Conservation (phyloP, 1,139 yeast genomes). For the Yamadazyma taylorii region DNA sequence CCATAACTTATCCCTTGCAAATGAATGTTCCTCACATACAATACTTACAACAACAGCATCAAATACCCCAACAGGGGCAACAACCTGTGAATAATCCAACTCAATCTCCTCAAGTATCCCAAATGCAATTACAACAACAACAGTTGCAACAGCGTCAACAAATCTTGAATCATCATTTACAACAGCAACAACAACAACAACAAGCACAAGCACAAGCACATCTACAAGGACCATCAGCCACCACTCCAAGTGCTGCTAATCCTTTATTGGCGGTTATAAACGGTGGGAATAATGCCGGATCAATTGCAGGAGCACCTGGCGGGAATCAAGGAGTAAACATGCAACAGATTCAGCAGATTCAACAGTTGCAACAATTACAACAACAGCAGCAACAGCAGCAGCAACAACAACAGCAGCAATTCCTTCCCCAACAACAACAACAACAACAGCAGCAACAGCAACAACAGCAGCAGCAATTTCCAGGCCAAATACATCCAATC, state of each 20-base stretch:
- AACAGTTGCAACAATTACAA: constrained; percentile 25
- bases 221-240: constrained; percentile 8
- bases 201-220: constrained; percentile 19
- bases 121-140: constrained; percentile 37
- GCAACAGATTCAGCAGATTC: constrained; percentile 18
- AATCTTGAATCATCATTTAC: constrained; percentile 35
- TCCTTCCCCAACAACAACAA: constrained; percentile 15
- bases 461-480: constrained; percentile 11
- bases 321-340: constrained; percentile 6
- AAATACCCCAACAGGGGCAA: constrained; percentile 25
- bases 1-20: no score
- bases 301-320: not conserved
- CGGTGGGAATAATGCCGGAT: constrained; percentile 21
- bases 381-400: constrained; percentile 23
- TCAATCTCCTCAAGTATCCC: constrained; percentile 41
- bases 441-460: constrained; percentile 20
- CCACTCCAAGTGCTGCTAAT: constrained; percentile 24
- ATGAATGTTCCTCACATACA: constrained; percentile 48
- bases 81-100: constrained; percentile 21
- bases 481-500: constrained; percentile 7
- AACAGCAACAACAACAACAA: constrained; percentile 27
- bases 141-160: constrained; percentile 46
- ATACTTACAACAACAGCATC: constrained; percentile 44
- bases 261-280: constrained; percentile 40
- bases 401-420: constrained; percentile 19